Evolutionary conservation across 352 stramenopile species (phyloP), one percentile per base, ranked within the genome.

Genomic region (Pythium volutum): DNA sequence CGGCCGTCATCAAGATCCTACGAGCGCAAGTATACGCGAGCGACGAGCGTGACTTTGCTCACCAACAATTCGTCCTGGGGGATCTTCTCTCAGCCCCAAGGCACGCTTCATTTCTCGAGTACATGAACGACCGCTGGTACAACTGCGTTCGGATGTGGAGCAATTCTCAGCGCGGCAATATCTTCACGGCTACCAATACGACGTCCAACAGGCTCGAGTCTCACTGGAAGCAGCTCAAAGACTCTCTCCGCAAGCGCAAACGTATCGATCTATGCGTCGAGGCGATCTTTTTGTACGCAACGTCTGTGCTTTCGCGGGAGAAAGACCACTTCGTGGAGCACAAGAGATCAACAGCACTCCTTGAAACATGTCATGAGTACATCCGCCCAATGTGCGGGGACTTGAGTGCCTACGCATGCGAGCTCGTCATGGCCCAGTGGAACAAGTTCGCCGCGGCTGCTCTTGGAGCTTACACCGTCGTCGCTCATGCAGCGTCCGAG

Each of bases 241-340:
- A 39, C 2, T 12, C 22, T 6, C 47, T 38, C 27, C 18, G 26
- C 16, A 23, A 39, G 2, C 41, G 23, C 7, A 26, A 27, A 18
- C 47, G 31, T 7, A 54, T 54, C 47, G 47, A 54, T 41, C 47
- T 42, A 3, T 54, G 47, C 16, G 26, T 54, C 18, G 47, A 54
- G 16, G 47, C 27, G 18, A 25, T 54, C 14, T 41, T 54, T 41
- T 5, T 42, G 26, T 16, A 54, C 16, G 15, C 20, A n/a, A 50
- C 43, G 8, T n/a, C 43, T 7, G 43, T 50, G 10, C 43, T 50
- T n/a, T 22, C 22, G 3, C 20, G 43, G 27, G 43, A 50, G 23
- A 34, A 50, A 7, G n/a, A 33, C 3, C 14, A n/a, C 33, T 10
- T 50, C 2, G 3, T 33, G 4, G 20, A 50, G 4, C 12, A 34